These are phyloP conservation scores for Macrocybe sp. DNA, from an alignment of 1,284 basidiomycete species.

Conservation along the genomic window DNA sequence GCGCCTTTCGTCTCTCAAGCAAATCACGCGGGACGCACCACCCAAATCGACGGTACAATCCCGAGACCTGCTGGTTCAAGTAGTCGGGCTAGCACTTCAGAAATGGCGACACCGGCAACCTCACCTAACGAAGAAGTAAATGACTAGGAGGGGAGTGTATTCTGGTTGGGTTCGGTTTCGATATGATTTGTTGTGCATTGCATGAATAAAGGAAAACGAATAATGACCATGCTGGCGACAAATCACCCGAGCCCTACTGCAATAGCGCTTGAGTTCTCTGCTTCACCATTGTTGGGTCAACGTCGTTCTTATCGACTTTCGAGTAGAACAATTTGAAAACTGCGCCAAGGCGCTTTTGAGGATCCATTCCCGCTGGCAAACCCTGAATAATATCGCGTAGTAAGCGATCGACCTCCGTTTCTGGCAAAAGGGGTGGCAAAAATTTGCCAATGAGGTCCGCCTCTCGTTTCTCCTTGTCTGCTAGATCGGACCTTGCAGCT, in stretches of 20 bases:
- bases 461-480: slow-evolving; percentile 57
- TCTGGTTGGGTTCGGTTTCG: too few relatives aligned
- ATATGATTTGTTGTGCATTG: too few relatives aligned
- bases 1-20: too few relatives aligned
- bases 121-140: too few relatives aligned
- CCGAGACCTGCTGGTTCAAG: too few relatives aligned
- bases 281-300: slow-evolving; percentile 55
- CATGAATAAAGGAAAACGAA: too few relatives aligned
- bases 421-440: slow-evolving; percentile 54
- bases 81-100: too few relatives aligned
- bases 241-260: neutral
- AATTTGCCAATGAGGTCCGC: slow-evolving; percentile 47
- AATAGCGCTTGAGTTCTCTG: slow-evolving; percentile 41
- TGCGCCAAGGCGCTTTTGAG: slow-evolving; percentile 36
- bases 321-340: slow-evolving; percentile 62
- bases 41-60: too few relatives aligned
- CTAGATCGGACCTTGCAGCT: slow-evolving; percentile 61
- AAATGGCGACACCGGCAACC: too few relatives aligned
- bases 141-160: too few relatives aligned
- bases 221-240: too few relatives aligned
- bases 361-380: slow-evolving; percentile 23
- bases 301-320: slow-evolving; percentile 51
- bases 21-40: too few relatives aligned
- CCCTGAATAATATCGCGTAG: slow-evolving; percentile 37
- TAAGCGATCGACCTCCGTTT: slow-evolving; percentile 46